These are phyloP conservation scores for Petunia axillaris DNA, from an alignment of 257 asterid species.

Conservation along the genomic window DNA sequence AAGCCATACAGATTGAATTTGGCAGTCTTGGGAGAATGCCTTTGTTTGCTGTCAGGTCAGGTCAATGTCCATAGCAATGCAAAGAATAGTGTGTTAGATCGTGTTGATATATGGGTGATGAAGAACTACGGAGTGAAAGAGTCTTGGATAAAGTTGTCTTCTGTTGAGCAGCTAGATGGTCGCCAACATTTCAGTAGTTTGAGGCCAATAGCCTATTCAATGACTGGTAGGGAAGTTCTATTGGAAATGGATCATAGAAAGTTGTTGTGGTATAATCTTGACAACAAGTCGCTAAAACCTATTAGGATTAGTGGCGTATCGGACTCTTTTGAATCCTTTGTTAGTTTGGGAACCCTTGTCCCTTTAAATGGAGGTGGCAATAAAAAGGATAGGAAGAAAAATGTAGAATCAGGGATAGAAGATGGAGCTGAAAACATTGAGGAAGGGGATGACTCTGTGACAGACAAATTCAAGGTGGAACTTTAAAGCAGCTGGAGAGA, in stretches of 20 bases:
- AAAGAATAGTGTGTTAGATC: not conserved
- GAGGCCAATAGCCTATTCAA: conserved; percentile 44
- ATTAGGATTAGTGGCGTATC: conserved; percentile 31
- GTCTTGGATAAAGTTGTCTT: conserved; percentile 60
- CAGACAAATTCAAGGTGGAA: conserved; percentile 62
- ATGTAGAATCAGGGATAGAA: no score
- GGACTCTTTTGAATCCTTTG: conserved; percentile 37
- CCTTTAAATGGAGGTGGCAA: conserved; percentile 24
- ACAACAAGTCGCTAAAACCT: conserved; percentile 22
- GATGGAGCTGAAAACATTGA: not conserved
- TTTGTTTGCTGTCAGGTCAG: conserved; percentile 26
- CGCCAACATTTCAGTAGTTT: conserved; percentile 21
- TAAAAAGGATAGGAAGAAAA: conserved; percentile 18
- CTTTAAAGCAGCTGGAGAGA: conserved; percentile 35
- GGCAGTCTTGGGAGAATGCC: conserved; percentile 33
- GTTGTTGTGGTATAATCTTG: conserved; percentile 44
- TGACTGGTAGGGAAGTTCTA: conserved; percentile 40
- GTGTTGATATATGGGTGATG: conserved; percentile 66
- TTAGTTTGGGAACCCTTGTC: conserved; percentile 43
- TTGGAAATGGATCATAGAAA: conserved; percentile 36
- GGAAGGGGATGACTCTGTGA: conserved; percentile 49
- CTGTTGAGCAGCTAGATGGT: conserved; percentile 41
- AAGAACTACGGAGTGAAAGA: conserved; percentile 57
- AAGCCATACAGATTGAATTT: conserved; percentile 37
- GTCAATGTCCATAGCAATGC: no score